Conservation (phyloP, 2,329 filamentous ascomycete genomes). For the Camillea tinctor region DNA sequence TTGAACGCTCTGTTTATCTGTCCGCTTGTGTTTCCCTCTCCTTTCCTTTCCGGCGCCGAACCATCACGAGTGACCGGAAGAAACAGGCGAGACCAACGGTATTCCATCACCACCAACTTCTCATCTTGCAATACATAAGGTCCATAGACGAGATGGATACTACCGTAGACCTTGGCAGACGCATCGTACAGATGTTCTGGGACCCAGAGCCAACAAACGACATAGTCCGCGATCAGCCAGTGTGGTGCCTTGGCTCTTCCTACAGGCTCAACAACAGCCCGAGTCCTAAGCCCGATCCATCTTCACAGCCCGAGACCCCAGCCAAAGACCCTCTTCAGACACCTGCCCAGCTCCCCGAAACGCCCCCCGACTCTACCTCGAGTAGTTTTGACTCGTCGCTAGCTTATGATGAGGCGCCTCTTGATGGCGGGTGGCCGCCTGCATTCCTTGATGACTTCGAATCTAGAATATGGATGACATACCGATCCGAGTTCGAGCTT, state of each 20-base stretch:
- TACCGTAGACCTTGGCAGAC: slow-evolving; percentile 72
- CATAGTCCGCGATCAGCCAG: slow-evolving; percentile 60
- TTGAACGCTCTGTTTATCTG: not conserved
- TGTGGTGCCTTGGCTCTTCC: slow-evolving; percentile 75
- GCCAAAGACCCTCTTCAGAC: slow-evolving; percentile 12
- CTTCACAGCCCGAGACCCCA: slow-evolving; percentile 13
- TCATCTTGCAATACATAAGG: not conserved
- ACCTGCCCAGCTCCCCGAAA: slow-evolving; percentile 38
- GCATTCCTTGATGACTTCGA: slow-evolving; percentile 91
- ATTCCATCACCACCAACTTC: not conserved
- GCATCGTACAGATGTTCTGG: slow-evolving; percentile 88
- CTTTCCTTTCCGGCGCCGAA: not conserved
- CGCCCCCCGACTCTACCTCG: slow-evolving; percentile 47
- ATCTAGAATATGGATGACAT: slow-evolving; percentile 93
- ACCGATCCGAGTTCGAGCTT: slow-evolving; percentile 79
- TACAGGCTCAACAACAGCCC: slow-evolving; percentile 45
- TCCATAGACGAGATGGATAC: slow-evolving; percentile 28
- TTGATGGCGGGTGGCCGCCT: slow-evolving; percentile 71
- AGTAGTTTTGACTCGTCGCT: slow-evolving; percentile 54
- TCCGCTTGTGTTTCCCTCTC: not conserved
- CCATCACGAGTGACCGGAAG: not conserved
- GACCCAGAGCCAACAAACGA: slow-evolving; percentile 87
- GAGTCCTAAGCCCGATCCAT: slow-evolving; percentile 16
- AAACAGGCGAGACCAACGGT: not conserved
- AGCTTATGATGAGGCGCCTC: slow-evolving; percentile 45